phyloP scores from a whole-genome alignment of 2,329 filamentous ascomycete species.

The Colletotrichum lentis region DNA sequence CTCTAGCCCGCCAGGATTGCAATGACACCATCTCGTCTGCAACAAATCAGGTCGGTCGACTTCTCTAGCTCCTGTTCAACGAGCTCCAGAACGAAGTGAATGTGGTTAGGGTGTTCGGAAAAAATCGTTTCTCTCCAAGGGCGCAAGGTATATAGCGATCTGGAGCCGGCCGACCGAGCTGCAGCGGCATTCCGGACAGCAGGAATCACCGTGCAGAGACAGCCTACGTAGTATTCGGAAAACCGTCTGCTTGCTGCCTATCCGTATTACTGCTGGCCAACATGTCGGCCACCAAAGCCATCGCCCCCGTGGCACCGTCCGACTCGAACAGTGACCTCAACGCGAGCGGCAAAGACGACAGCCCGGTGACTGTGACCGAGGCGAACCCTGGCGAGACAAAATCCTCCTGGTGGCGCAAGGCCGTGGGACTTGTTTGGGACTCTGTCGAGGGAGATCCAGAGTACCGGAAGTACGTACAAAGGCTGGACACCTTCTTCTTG shows the following conservation, averaged over 20 bases:
- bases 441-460: constrained; percentile 25
- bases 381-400: background rate
- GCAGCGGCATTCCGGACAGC: background rate
- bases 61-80: background rate
- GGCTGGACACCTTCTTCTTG: constrained; percentile 28
- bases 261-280: background rate
- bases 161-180: constrained; percentile 2
- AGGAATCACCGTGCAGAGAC: background rate
- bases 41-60: constrained; percentile 2
- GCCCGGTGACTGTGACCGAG: background rate
- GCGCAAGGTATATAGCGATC: constrained; percentile 24
- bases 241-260: background rate
- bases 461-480: constrained; percentile 22
- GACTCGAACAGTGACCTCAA: constrained; percentile 11
- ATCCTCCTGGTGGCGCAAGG: constrained; percentile 13
- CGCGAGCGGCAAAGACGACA: constrained; percentile 5
- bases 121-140: constrained; percentile 24
- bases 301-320: constrained; percentile 12
- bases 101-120: constrained; percentile 12
- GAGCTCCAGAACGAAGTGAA: background rate
- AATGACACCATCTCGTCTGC: constrained; percentile 12
- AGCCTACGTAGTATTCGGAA: background rate
- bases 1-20: background rate
- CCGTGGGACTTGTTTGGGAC: constrained; percentile 25
- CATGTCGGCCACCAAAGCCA: constrained; percentile 14